Base-by-base conservation (phyloP, 2,329 filamentous ascomycete genomes). In the Cercospora zeae-maydis region DNA sequence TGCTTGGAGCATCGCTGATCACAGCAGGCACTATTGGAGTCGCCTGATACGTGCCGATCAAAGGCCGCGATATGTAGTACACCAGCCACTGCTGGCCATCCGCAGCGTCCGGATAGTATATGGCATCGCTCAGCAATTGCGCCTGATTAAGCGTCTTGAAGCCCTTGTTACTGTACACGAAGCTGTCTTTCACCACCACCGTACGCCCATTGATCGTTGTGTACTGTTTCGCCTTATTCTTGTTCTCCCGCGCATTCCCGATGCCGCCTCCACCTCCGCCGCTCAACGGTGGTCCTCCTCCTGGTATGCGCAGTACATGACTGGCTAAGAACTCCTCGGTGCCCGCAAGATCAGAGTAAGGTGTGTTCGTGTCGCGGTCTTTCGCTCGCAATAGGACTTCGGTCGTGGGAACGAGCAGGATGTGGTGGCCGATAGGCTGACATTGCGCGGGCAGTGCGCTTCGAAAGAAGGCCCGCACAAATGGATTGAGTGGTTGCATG, bases 381-480 rank as follows among this genome's bases (percentile, higher is more conserved):
- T 90, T 90, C 76, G 87, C 88, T 74, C 89, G 91, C 73, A 96
- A 85, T 74, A 99, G 87, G 70, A 92, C 89, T 79, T 98, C 93
- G 75, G 93, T 97, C 59, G 90, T 90, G 52, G 95, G 95, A 37
- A 98, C 93, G 57, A 99, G 88, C 61, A 99, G 86, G 72, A 99
- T 86, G 82, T 98, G 91, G 77, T 96, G 91, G 78, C 95, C 90
- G 68, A 92, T 85, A 60, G 95, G 93, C 67, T 88, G 86, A 83
- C 95, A 98, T 87, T 98, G 93, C 73, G 89, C 83, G 71, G 90
- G 89, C 76, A 97, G 85, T 78, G 91, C 88, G 86, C 92, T 98
- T 83, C 92, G 92, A 85, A 97, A 97, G 87, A 99, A 98, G 84
- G 93, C 92, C 83, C 91, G 89, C 79, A 99, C 85, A 81, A 97